Percentiles rank a stretch among this genome's conserved stretches.
Conservation (phyloP, 306 rosid genomes). For the Benincasa hispida region DNA sequence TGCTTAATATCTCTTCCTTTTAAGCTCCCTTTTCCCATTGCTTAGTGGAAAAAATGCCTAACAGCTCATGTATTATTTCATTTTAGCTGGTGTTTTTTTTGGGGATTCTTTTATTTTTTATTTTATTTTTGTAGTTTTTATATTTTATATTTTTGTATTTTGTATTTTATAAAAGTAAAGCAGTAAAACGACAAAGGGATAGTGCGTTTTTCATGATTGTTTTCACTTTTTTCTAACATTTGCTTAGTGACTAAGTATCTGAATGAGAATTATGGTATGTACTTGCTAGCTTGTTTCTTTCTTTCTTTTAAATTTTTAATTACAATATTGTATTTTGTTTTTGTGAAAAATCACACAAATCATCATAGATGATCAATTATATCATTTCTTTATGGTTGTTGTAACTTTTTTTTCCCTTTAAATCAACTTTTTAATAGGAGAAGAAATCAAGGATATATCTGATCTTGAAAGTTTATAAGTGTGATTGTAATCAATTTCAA, state of each 20-base stretch:
- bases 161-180: background rate
- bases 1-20: background rate
- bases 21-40: background rate
- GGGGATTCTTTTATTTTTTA: background rate
- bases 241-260: background rate
- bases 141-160: too few species aligned
- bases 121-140: background rate
- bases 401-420: too few species aligned
- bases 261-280: background rate
- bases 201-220: background rate
- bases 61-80: background rate
- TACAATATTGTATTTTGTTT: background rate
- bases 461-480: too few species aligned
- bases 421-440: too few species aligned
- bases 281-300: background rate
- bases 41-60: background rate
- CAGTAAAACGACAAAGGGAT: background rate
- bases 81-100: too few species aligned
- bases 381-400: too few species aligned
- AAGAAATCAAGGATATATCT: too few species aligned
- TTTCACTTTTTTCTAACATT: background rate
- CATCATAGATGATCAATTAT: too few species aligned
- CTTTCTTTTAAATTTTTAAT: background rate
- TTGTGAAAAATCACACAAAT: too few species aligned
- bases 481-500: too few species aligned